phyloP scores from a whole-genome alignment of 306 rosid species.

The Glycyrrhiza uralensis region DNA sequence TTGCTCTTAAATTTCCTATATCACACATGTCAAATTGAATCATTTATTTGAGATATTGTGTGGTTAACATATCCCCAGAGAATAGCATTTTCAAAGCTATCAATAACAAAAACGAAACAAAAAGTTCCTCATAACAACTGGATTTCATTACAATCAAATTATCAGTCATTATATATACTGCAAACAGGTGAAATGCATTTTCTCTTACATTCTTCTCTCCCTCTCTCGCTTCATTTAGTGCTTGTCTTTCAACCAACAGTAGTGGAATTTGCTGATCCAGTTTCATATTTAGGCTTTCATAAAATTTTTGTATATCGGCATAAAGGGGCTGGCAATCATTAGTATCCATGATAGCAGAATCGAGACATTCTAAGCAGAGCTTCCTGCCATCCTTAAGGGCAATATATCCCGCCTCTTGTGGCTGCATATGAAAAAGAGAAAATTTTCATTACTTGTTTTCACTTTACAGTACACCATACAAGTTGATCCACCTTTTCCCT shows the following conservation, averaged over 20 bases:
- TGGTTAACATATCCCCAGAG: background rate
- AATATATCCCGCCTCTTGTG: constrained; percentile 65
- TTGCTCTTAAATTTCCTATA: background rate
- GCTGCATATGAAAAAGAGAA: constrained; percentile 47
- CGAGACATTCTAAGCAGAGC: constrained; percentile 91
- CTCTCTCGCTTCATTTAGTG: constrained; percentile 94
- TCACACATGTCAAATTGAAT: background rate
- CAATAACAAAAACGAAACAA: constrained; percentile 21
- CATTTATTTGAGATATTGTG: constrained; percentile 5
- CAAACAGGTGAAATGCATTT: constrained; percentile 22
- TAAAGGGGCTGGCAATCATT: constrained; percentile 83
- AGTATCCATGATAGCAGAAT: constrained; percentile 92
- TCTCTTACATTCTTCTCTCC: constrained; percentile 90
- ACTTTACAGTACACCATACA: constrained; percentile 4
- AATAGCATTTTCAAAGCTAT: constrained; percentile 3
- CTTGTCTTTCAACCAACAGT: constrained; percentile 96
- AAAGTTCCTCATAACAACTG: constrained; percentile 10
- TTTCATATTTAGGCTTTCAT: constrained; percentile 84
- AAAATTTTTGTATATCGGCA: constrained; percentile 71
- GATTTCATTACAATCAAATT: constrained; percentile 5
- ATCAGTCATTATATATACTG: constrained; percentile 4
- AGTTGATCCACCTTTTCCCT: constrained; percentile 12
- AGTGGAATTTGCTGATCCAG: constrained; percentile 89
- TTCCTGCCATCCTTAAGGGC: constrained; percentile 85
- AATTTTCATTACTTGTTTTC: constrained; percentile 11